phyloP scores from a whole-genome alignment of 2,329 filamentous ascomycete species.

The Beauveria asiatica region DNA sequence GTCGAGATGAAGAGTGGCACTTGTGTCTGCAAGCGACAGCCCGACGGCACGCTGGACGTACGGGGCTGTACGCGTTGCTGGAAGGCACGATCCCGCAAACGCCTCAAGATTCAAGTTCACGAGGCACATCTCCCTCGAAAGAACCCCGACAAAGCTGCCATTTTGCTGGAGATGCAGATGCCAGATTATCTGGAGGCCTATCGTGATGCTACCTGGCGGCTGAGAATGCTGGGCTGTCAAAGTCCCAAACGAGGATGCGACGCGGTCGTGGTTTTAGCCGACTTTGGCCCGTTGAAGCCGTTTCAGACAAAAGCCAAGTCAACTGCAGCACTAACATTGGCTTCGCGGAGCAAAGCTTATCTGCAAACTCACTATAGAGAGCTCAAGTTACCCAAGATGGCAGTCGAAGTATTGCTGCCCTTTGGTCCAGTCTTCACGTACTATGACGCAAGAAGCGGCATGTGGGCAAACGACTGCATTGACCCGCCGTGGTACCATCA shows the following conservation, averaged over 20 bases:
- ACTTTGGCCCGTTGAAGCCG: neutral
- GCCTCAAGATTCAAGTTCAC: neutral
- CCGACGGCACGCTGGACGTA: neutral
- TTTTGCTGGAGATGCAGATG: neutral
- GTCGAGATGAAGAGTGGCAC: neutral
- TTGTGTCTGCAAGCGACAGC: neutral
- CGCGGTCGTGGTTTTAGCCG: neutral
- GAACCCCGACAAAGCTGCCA: neutral
- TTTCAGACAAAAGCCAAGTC: neutral
- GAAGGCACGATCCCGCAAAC: neutral
- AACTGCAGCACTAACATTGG: slow-evolving; percentile 13
- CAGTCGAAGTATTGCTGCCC: slow-evolving; percentile 10
- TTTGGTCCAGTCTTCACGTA: slow-evolving; percentile 16
- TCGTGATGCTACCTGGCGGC: neutral
- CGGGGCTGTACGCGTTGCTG: neutral
- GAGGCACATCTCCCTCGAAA: neutral
- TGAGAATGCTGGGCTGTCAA: neutral
- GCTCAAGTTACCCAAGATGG: slow-evolving; percentile 13
- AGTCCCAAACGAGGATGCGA: neutral
- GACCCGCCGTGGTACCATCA: slow-evolving; percentile 10
- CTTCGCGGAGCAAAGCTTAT: slow-evolving; percentile 19
- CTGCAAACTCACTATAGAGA: slow-evolving; percentile 19
- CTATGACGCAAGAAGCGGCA: slow-evolving; percentile 10
- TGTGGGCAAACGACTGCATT: slow-evolving; percentile 14
- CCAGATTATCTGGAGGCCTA: neutral